Conservation (phyloP, 2,329 filamentous ascomycete genomes). For the Xylariaceae sp. region DNA sequence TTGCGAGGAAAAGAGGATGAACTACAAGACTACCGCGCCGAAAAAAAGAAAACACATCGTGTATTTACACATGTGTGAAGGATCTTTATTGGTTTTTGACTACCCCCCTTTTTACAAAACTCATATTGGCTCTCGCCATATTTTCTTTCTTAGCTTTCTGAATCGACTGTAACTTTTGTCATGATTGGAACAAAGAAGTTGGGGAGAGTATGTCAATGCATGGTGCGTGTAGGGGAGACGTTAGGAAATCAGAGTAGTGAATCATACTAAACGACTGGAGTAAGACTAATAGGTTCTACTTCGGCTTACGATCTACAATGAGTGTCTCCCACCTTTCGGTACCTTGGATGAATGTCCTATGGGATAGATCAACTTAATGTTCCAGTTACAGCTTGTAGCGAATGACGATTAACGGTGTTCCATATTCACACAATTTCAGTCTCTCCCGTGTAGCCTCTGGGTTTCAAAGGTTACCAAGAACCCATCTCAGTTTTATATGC, state of each 20-base stretch:
- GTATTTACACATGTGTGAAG: constrained; percentile 13
- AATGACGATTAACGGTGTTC: too few relatives aligned
- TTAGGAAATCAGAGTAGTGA: not conserved
- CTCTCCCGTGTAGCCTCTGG: too few relatives aligned
- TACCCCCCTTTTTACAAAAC: constrained; percentile 18
- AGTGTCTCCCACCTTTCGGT: too few relatives aligned
- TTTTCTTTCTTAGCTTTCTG: constrained; percentile 24
- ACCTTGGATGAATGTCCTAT: too few relatives aligned
- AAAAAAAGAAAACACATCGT: constrained; percentile 21
- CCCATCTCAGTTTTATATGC: too few relatives aligned
- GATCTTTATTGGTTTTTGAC: constrained; percentile 30
- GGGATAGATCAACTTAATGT: too few relatives aligned
- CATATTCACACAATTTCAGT: too few relatives aligned
- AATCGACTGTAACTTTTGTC: constrained; percentile 20
- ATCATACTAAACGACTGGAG: not conserved
- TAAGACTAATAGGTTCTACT: too few relatives aligned
- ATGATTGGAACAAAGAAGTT: constrained; percentile 15
- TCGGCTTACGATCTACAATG: too few relatives aligned
- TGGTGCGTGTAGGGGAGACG: constrained; percentile 22
- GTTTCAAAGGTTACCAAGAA: too few relatives aligned
- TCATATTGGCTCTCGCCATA: constrained; percentile 24
- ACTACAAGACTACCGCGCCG: constrained; percentile 21
- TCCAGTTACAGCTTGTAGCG: too few relatives aligned
- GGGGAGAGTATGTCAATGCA: constrained; percentile 15
- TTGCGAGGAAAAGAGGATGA: constrained; percentile 23